A percentile compares a stretch with the other conserved stretches of the same genome.
phyloP scores from a whole-genome alignment of 805 yeast genomes.

The Jamesozyma hellenica region DNA sequence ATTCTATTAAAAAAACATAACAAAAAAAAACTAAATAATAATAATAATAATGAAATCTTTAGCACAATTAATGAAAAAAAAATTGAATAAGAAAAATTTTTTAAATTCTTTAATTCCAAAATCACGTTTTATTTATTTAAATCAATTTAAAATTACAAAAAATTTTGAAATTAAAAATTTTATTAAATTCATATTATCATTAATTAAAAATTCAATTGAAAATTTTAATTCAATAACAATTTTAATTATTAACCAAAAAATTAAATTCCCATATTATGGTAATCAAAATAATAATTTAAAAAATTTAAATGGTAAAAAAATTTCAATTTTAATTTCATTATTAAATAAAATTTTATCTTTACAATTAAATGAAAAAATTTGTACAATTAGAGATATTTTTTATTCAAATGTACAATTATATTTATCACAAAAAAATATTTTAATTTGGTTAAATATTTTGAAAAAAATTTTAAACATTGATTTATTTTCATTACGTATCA shows the following conservation, averaged over 20 bases:
- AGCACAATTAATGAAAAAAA: conserved; percentile 5
- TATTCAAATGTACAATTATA: conserved; percentile 53
- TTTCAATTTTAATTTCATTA: conserved; percentile 13
- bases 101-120: conserved; percentile 10
- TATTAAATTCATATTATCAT: conserved; percentile 11
- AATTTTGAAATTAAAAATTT: background rate
- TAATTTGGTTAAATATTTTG: conserved; percentile 32
- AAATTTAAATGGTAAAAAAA: conserved; percentile 1
- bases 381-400: conserved; percentile 43
- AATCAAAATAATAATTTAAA: background rate
- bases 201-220: conserved; percentile 15
- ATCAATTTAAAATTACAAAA: background rate
- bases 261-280: conserved; percentile 10
- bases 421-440: conserved; percentile 35
- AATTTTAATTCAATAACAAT: conserved; percentile 9
- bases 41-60: conserved; percentile 2
- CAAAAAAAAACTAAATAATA: background rate
- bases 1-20: too few relatives aligned
- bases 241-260: conserved; percentile 1
- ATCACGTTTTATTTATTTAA: conserved; percentile 10
- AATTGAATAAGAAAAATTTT: conserved; percentile 7
- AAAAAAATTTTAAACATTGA: conserved; percentile 31
- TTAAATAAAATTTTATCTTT: conserved; percentile 9
- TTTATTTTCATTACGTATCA: conserved; percentile 35
- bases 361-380: conserved; percentile 3